These are phyloP conservation scores for Rhynchosporium graminicola DNA, from an alignment of 2,329 filamentous ascomycete genomes.

Conservation along the genomic window DNA sequence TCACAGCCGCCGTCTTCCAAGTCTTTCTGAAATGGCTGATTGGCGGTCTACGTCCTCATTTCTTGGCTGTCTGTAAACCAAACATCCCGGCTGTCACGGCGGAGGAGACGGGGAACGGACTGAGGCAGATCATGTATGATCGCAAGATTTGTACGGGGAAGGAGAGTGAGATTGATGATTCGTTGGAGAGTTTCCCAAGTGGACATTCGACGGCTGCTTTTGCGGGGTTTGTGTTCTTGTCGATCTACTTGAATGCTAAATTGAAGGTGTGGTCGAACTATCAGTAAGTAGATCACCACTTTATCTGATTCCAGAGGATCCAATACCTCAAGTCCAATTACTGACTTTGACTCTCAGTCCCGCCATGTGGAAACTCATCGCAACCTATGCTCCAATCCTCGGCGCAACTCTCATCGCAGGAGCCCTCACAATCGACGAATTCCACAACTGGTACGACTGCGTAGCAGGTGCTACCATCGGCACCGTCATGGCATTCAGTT, in stretches of 20 bases:
- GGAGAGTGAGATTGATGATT: conserved; percentile 63
- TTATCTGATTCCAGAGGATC: not conserved
- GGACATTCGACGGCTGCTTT: conserved; percentile 76
- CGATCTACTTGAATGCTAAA: conserved; percentile 76
- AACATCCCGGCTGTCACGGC: conserved; percentile 47
- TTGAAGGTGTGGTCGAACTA: conserved; percentile 74
- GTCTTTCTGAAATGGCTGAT: conserved; percentile 77
- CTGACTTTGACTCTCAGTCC: conserved; percentile 42
- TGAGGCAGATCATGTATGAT: conserved; percentile 65
- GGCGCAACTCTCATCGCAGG: conserved; percentile 69
- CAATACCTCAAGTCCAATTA: not conserved
- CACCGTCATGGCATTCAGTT: conserved; percentile 62
- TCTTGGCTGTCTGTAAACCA: conserved; percentile 69
- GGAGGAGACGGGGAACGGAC: conserved; percentile 51
- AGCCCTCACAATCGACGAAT: conserved; percentile 70
- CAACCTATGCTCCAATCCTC: conserved; percentile 65
- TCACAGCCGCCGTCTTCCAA: conserved; percentile 73
- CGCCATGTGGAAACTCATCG: conserved; percentile 71
- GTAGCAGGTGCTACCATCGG: conserved; percentile 66
- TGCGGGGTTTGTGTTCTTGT: conserved; percentile 69
- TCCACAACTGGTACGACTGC: conserved; percentile 77
- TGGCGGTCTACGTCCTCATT: conserved; percentile 71
- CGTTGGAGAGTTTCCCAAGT: conserved; percentile 69
- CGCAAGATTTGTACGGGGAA: conserved; percentile 70
- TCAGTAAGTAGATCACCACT: conserved; percentile 44